Evolutionary conservation across 2,329 filamentous ascomycete genomes (phyloP).

Genomic region (Epichloe scottii): DNA sequence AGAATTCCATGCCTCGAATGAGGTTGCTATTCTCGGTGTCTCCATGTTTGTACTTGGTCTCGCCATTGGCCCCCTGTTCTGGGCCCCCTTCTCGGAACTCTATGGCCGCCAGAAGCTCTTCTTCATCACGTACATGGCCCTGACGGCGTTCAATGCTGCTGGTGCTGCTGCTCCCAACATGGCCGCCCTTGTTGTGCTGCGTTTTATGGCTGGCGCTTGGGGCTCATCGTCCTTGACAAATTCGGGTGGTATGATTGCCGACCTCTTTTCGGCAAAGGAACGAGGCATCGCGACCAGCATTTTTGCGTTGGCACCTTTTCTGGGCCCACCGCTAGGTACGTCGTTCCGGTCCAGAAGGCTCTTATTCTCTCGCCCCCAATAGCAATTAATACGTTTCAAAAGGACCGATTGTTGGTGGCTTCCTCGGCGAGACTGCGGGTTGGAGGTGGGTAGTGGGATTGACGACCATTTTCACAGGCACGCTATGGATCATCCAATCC

Average conservation of each 20-base stretch:
- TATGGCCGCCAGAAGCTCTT: slow-evolving; percentile 50
- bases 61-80: slow-evolving; percentile 48
- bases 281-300: slow-evolving; percentile 45
- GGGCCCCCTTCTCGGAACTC: slow-evolving; percentile 54
- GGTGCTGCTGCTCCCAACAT: slow-evolving; percentile 45
- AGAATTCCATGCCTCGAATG: slow-evolving; percentile 38
- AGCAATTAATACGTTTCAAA: too few species aligned
- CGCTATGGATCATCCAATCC: slow-evolving; percentile 40
- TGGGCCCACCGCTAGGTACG: slow-evolving; percentile 43
- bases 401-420: slow-evolving; percentile 50
- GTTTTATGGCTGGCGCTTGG: slow-evolving; percentile 55
- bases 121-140: slow-evolving; percentile 41
- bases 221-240: slow-evolving; percentile 52
- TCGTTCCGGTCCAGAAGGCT: not conserved
- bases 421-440: slow-evolving; percentile 44
- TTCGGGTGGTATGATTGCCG: slow-evolving; percentile 49
- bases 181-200: slow-evolving; percentile 47
- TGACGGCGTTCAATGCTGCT: slow-evolving; percentile 50
- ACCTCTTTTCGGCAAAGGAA: slow-evolving; percentile 44
- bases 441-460: slow-evolving; percentile 56
- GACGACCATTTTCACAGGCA: slow-evolving; percentile 47
- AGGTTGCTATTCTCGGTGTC: slow-evolving; percentile 47
- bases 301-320: slow-evolving; percentile 51
- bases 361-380: not conserved
- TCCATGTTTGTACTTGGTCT: slow-evolving; percentile 54